Percentiles rank a stretch among this genome's conserved stretches.
These are phyloP conservation scores for Suillus spraguei DNA, from an alignment of 768 basidiomycete genomes.

Conservation along the genomic window DNA sequence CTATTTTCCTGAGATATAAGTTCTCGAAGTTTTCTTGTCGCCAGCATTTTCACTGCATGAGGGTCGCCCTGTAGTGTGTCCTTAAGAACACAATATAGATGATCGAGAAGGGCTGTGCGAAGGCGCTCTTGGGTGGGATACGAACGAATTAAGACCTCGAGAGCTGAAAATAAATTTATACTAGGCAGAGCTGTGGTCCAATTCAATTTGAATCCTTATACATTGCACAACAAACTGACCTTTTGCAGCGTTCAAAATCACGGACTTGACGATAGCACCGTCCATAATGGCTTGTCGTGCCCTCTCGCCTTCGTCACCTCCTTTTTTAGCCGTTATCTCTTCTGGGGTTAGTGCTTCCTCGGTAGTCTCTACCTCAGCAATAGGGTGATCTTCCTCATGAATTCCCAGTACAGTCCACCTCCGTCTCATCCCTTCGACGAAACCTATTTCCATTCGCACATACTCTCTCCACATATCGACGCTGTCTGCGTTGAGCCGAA, in stretches of 20 bases:
- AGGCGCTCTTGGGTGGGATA: slow-evolving; percentile 46
- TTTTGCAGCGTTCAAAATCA: slow-evolving; percentile 74
- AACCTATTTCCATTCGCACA: slow-evolving; percentile 87
- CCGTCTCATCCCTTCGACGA: slow-evolving; percentile 76
- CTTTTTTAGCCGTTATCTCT: slow-evolving; percentile 35
- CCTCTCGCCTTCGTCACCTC: slow-evolving; percentile 49
- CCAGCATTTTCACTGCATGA: slow-evolving; percentile 40
- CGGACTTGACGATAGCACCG: slow-evolving; percentile 78
- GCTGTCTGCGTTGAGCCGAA: slow-evolving; percentile 74
- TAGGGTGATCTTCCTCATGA: slow-evolving; percentile 27
- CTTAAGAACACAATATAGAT: slow-evolving; percentile 45
- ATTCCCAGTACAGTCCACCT: slow-evolving; percentile 85
- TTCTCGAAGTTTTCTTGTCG: slow-evolving; percentile 38
- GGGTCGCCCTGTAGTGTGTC: slow-evolving; percentile 39
- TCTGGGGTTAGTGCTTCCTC: slow-evolving; percentile 19
- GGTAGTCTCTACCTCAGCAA: slow-evolving; percentile 16
- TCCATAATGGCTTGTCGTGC: slow-evolving; percentile 71
- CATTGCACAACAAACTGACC: slow-evolving; percentile 45
- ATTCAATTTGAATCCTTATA: slow-evolving; percentile 14
- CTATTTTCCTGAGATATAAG: slow-evolving; percentile 26
- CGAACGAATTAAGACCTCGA: slow-evolving; percentile 43
- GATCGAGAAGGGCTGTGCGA: slow-evolving; percentile 41
- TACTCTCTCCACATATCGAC: slow-evolving; percentile 87
- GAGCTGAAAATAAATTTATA: slow-evolving; percentile 42
- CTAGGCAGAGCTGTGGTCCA: slow-evolving; percentile 37